Base-by-base conservation (phyloP, 768 basidiomycete species). In the Tylopilus sp. region DNA sequence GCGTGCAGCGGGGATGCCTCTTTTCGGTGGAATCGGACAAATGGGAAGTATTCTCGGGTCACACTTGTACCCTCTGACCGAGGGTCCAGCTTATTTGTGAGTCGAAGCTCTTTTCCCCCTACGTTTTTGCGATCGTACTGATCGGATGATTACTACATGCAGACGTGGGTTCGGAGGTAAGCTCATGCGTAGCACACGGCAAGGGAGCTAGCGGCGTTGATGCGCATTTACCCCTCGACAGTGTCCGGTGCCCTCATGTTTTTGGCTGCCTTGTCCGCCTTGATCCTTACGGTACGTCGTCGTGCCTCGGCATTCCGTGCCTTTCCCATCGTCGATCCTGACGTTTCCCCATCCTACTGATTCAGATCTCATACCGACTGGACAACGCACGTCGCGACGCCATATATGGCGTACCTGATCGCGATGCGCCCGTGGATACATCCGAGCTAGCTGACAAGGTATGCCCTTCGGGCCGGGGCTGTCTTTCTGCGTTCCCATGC, bases 311-410 rank as follows among this genome's bases (percentile, higher is more conserved):
- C 5, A 7, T 22, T 13, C 48, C 6, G 16, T 6, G 6, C 22
- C 22, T 41, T 25, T 12, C 14, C n/a, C n/a, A n/a, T 19, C 6
- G 6, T 24, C 44, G 5, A 14, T 36, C 12, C 38, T n/a, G n/a
- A 38, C 10, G 8, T 13, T 21, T 11, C 28, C 0, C 1, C 16
- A 12, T 17, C 14, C 22, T 9, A 21, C 3, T 21, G 11, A 43
- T n/a, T n/a, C 4, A 88, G 86, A 67, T 78, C 14, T 85, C 84
- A 1, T 89, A 85, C 60, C 79, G 81, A 34, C 58, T 67, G 60
- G 86, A 87, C 22, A 89, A 89, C 51, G 71, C 74, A 6, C 73
- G 74, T 14, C 73, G 86, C 36, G 77, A 88, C 60, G 70, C 66
- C 34, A 53, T 70, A 22, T 79, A 82, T 52, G 87, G 87, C 1